Conservation (phyloP, 2,329 filamentous ascomycete genomes). For the Phaeosphaeriaceae sp. region DNA sequence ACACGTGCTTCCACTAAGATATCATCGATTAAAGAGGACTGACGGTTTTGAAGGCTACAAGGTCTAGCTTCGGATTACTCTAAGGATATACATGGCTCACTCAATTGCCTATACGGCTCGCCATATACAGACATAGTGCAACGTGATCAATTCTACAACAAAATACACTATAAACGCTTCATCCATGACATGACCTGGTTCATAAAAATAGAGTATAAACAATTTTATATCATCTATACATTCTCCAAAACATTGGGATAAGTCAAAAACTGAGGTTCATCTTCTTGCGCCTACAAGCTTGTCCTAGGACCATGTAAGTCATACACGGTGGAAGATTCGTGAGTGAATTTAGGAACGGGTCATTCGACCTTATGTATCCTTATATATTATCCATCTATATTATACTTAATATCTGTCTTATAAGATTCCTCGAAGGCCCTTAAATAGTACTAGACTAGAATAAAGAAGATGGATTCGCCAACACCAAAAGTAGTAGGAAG, state of each 20-base stretch:
- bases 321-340: slow-evolving; percentile 4
- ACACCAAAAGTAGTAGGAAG: not conserved
- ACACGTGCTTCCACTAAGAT: not conserved
- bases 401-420: too few species aligned
- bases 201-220: not conserved
- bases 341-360: not conserved
- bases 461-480: not conserved
- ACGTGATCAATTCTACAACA: too few species aligned
- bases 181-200: not conserved
- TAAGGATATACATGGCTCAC: too few species aligned
- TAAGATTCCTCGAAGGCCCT: too few species aligned
- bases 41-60: too few species aligned
- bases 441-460: too few species aligned
- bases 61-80: not conserved
- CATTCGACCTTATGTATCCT: not conserved
- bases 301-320: too few species aligned
- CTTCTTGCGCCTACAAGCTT: not conserved
- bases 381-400: too few species aligned
- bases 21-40: not conserved
- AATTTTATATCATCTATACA: not conserved
- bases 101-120: too few species aligned
- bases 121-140: too few species aligned
- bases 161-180: too few species aligned
- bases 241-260: slow-evolving; percentile 2
- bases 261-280: not conserved